Evolutionary conservation across 2,329 filamentous ascomycete genomes (phyloP), one percentile per base, ranked within the genome.

Genomic region (Ceratocystis smalleyi): DNA sequence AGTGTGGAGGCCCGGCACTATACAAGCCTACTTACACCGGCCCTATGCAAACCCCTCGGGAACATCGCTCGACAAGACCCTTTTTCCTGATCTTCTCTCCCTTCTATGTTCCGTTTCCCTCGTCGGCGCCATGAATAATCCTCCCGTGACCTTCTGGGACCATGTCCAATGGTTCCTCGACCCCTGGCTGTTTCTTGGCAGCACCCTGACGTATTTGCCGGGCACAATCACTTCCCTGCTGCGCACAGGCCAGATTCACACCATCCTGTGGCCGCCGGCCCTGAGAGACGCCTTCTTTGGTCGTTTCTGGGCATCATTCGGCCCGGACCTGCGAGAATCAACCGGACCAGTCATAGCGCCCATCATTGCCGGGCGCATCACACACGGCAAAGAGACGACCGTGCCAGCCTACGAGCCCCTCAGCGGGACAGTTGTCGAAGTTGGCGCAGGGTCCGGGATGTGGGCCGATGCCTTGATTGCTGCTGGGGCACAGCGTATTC

Each of bases 401-500:
- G 71, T 71, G 15, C 69, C 69, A 47, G 72, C 70, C 22, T 70
- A 71, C 64, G 69, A 73, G 65, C 76, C 76, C 2, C 73, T 83
- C 7, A 69, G 70, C 0, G 82, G 83, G 2, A 74, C 78, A 1
- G 79, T 84, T 4, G 71, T 86, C 54, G 85, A 88, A 72, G 77
- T 87, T 63, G 84, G 84, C 2, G 79, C 84, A 1, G 85, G 82
- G 2, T 77, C 73, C 1, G 84, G 84, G 2, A 76, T 83, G 71
- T 86, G 83, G 83, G 77, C 82, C 3, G 75, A 79, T 43, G 71
- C 84, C 19, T 82, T 84, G 64, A 70, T 72, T 30, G 70, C 74
- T 12, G 57, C 63, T 6, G 66, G 63, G 3, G 62, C 67, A 2
- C n/a, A 63, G 10, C 77, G 75, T 40, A 75, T 87, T 54, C 85